These are phyloP conservation scores for Dimargaris cristalligena DNA, from an alignment of 192 early-diverging fungal genomes.

Conservation along the genomic window DNA sequence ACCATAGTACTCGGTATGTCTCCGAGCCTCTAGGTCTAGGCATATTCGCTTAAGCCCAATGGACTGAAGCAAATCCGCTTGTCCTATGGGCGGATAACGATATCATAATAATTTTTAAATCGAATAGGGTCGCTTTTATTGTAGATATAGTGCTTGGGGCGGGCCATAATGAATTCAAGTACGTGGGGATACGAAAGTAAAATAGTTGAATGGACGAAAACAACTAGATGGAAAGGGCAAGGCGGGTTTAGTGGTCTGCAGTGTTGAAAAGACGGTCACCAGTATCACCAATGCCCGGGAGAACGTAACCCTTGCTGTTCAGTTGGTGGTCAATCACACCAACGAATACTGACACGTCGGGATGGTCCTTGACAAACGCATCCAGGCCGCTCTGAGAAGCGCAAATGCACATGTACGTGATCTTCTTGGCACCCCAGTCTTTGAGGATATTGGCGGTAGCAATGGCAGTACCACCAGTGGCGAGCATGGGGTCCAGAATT, in stretches of 20 bases:
- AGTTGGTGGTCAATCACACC: constrained; percentile 40
- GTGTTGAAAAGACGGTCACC: constrained; percentile 51
- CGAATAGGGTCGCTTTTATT: no score
- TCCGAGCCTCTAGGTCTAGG: no score
- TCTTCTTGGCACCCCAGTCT: constrained; percentile 58
- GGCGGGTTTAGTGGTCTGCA: neutral
- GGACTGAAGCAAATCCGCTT: no score
- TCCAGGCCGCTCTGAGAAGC: constrained; percentile 36
- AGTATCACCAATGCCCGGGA: constrained; percentile 46
- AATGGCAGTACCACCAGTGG: constrained; percentile 62
- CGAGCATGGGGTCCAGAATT: constrained; percentile 69
- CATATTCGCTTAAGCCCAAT: no score
- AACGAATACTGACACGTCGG: constrained; percentile 38
- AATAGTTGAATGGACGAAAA: no score
- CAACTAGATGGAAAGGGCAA: no score
- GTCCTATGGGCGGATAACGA: no score
- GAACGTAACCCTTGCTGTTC: constrained; percentile 36
- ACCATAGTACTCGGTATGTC: no score
- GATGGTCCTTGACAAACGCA: constrained; percentile 21
- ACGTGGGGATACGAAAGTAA: no score
- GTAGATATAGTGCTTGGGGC: no score
- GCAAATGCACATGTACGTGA: constrained; percentile 50
- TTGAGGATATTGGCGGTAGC: constrained; percentile 60
- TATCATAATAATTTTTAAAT: no score
- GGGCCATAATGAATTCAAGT: no score